phyloP scores from a whole-genome alignment of 2,329 filamentous ascomycete genomes.

The Beauveria sp. region DNA sequence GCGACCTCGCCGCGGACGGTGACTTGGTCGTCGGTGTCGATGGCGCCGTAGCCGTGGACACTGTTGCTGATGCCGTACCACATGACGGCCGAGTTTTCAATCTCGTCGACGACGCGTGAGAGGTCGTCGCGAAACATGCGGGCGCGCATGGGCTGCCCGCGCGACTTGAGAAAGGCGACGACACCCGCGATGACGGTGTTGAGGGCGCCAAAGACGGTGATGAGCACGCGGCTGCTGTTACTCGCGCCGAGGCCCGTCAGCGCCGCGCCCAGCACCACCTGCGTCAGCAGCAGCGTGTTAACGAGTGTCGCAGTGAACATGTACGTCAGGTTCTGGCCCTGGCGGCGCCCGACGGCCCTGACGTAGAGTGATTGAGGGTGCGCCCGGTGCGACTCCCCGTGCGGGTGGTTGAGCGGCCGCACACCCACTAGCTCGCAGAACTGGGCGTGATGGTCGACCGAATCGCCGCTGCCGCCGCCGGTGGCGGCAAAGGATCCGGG shows the following conservation, averaged over 20 bases:
- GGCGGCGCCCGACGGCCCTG: conserved; percentile 14
- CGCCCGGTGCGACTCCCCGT: conserved; percentile 11
- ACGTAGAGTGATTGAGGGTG: conserved; percentile 17
- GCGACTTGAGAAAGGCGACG: conserved; percentile 17
- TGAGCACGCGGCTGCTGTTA: conserved; percentile 15
- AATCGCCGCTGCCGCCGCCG: background rate
- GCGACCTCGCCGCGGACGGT: conserved; percentile 18
- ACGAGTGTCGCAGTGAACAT: conserved; percentile 16
- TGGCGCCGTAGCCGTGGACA: conserved; percentile 16
- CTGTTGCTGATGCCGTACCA: conserved; percentile 17
- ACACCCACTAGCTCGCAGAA: conserved; percentile 17
- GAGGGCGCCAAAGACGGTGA: conserved; percentile 17
- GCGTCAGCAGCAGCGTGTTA: conserved; percentile 17
- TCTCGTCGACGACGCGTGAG: conserved; percentile 18
- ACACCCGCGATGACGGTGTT: conserved; percentile 19
- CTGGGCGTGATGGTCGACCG: conserved; percentile 14
- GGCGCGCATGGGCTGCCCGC: conserved; percentile 17
- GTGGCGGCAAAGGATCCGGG: background rate
- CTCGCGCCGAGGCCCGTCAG: conserved; percentile 18
- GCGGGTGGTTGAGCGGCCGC: conserved; percentile 13
- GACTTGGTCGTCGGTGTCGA: conserved; percentile 18
- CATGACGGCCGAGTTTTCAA: conserved; percentile 19
- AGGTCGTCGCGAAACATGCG: conserved; percentile 19
- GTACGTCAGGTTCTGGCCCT: conserved; percentile 14
- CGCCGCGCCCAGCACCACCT: conserved; percentile 17